A percentile compares a stretch with the other conserved stretches of the same genome.
These are phyloP conservation scores for Neofusicoccum parvum DNA, from an alignment of 2,329 filamentous ascomycete genomes.

Conservation along the genomic window DNA sequence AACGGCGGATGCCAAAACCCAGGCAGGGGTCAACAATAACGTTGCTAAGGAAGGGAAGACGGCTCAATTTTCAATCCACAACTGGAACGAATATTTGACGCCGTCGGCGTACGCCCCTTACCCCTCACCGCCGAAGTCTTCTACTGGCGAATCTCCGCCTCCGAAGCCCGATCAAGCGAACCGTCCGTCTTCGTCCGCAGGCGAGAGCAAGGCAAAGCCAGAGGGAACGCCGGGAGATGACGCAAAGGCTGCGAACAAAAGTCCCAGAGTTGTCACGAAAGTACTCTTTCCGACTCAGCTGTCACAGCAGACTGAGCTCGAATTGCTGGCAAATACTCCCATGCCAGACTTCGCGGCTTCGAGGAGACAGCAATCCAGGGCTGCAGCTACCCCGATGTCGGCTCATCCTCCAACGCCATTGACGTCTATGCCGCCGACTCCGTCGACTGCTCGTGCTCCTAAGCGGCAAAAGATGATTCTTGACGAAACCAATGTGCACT, in stretches of 20 bases:
- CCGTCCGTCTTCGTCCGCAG: slow-evolving; percentile 30
- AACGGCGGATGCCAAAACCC: slow-evolving; percentile 60
- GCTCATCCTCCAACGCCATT: slow-evolving; percentile 70
- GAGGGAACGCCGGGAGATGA: neutral
- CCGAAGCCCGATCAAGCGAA: slow-evolving; percentile 25
- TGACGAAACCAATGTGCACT: slow-evolving; percentile 71
- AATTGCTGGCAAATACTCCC: slow-evolving; percentile 74
- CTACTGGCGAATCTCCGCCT: slow-evolving; percentile 27
- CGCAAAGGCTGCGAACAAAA: slow-evolving; percentile 47
- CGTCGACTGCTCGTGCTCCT: slow-evolving; percentile 59
- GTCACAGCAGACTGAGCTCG: slow-evolving; percentile 73
- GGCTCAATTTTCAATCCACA: slow-evolving; percentile 82
- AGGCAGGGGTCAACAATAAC: slow-evolving; percentile 48
- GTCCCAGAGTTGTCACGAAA: slow-evolving; percentile 55
- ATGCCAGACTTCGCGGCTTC: slow-evolving; percentile 51
- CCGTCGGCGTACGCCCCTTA: slow-evolving; percentile 84
- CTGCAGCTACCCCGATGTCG: slow-evolving; percentile 45
- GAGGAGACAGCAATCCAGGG: slow-evolving; percentile 51
- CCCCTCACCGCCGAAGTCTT: slow-evolving; percentile 40
- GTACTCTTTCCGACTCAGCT: slow-evolving; percentile 84
- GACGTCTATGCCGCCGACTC: slow-evolving; percentile 54
- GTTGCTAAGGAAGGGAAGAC: slow-evolving; percentile 62
- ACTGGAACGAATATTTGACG: slow-evolving; percentile 85
- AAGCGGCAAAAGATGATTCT: slow-evolving; percentile 76
- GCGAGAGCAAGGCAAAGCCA: slow-evolving; percentile 26